phyloP scores from a whole-genome alignment of 2,329 filamentous ascomycete genomes.

The Moelleriella libera region DNA sequence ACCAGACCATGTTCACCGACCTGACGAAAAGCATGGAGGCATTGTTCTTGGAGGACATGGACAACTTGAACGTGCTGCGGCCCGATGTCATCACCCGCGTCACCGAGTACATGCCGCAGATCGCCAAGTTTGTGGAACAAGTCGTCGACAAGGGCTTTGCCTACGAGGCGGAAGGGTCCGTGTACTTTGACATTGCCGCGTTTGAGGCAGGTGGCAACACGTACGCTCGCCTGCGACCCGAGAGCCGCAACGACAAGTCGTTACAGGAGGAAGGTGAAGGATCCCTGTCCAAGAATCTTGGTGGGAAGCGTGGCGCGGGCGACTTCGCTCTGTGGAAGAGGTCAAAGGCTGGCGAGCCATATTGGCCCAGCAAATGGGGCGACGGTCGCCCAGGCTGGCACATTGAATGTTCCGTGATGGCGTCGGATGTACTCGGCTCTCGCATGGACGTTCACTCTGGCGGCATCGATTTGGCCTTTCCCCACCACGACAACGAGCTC shows the following conservation, averaged over 20 bases:
- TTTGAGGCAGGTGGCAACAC: constrained; percentile 77
- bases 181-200: constrained; percentile 83
- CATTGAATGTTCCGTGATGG: constrained; percentile 95
- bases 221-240: constrained; percentile 75
- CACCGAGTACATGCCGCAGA: constrained; percentile 84
- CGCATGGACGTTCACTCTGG: constrained; percentile 89
- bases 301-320: constrained; percentile 57
- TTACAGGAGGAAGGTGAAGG: constrained; percentile 85
- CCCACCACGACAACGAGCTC: constrained; percentile 86
- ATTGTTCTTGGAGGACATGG: constrained; percentile 83
- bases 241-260: constrained; percentile 70
- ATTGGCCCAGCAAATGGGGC: constrained; percentile 81
- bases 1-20: constrained; percentile 67
- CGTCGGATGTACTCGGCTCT: constrained; percentile 70
- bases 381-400: constrained; percentile 86
- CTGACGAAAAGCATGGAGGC: constrained; percentile 76
- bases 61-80: constrained; percentile 66
- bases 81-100: constrained; percentile 77
- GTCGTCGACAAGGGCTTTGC: constrained; percentile 79
- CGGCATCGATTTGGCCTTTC: constrained; percentile 81
- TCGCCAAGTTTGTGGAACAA: constrained; percentile 69
- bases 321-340: constrained; percentile 95
- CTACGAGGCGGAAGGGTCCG: constrained; percentile 69
- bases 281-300: constrained; percentile 48
- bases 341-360: constrained; percentile 81